Evolutionary conservation across 2,329 filamentous ascomycete species (phyloP), one percentile per base, ranked within the genome.

Genomic region (Domatiomyces catenatus): DNA sequence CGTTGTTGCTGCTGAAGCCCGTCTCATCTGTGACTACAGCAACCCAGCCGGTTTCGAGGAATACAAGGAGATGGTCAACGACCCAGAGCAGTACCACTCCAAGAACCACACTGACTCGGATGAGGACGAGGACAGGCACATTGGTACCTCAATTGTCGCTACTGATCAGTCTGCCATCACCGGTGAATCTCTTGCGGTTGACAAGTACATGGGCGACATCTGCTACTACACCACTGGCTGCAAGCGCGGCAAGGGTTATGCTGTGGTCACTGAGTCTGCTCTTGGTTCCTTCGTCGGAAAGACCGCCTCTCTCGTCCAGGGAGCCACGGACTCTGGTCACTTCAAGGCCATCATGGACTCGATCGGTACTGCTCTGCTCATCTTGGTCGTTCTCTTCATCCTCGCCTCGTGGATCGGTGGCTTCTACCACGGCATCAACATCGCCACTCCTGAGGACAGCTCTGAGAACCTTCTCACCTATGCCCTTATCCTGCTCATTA

Each of bases 281-380:
- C 79, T 75, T 64, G 75, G 77, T 69, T 86, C 83, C 52, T 87
- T 86, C 71, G 83, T 86, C 66, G 83, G 83, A 70, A 80, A 79
- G 66, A 86, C 83, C 60, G 83, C 83, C 55, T 76, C 77, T 60
- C 75, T 86, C 48, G 83, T 86, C 48, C 79, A 85, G 70, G 83
- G 82, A 58, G 83, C 83, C 58, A 75, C 84, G 69, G 83, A 86
- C 67, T 76, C 80, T 63, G 83, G 83, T 70, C 81, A 85, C 69
- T 85, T 85, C 77, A 86, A 87, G 73, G 82, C 82, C 58, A 83
- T 86, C 73, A 86, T 86, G 83, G 81, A 86, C 76, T 82, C 77
- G 64, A 86, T 87, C 63, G 83, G 83, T 69, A 85, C 81, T 49
- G 71, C 79, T 54, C 74, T 87, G 51, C 74, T 87, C 60, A 81